These are phyloP conservation scores for Pyrus communis DNA, from an alignment of 306 rosid genomes.

Conservation along the genomic window DNA sequence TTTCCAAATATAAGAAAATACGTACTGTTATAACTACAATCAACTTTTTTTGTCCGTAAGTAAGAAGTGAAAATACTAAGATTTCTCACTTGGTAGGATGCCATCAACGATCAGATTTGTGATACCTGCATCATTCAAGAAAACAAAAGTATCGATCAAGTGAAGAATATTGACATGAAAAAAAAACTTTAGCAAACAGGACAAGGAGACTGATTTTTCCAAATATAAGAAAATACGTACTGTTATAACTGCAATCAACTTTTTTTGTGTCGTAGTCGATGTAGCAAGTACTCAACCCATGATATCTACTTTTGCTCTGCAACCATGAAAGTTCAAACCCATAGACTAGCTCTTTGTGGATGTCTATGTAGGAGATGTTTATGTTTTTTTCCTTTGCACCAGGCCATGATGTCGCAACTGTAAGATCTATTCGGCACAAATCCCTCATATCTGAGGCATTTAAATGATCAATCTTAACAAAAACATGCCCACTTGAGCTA, in stretches of 20 bases:
- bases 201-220: too few relatives aligned
- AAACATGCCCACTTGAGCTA: background rate
- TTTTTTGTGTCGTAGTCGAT: background rate
- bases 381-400: too few relatives aligned
- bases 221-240: too few relatives aligned
- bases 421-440: background rate
- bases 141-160: too few relatives aligned
- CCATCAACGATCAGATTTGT: accelerated
- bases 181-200: too few relatives aligned
- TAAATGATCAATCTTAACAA: background rate
- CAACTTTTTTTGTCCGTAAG: background rate
- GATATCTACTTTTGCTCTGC: accelerated
- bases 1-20: too few relatives aligned
- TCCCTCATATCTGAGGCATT: background rate
- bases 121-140: too few relatives aligned
- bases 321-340: constrained; percentile 1
- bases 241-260: accelerated
- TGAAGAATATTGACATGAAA: too few relatives aligned
- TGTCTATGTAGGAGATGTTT: background rate
- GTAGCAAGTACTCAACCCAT: accelerated
- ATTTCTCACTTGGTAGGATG: too few relatives aligned
- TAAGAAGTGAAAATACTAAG: too few relatives aligned
- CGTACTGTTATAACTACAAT: background rate
- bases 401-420: background rate
- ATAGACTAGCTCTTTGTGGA: background rate